A percentile compares a stretch with the other conserved stretches of the same genome.
phyloP scores from a whole-genome alignment of 176 grass and related monocot genomes.

The sorghum (Sorghum bicolor) region Sorghum_bicolor_NCBIv3 NC_012875.2:60535001-60535500 shows the following conservation, averaged over 20 bases:
- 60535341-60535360: not conserved
- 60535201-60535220: not conserved
- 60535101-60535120: no score
- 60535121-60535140: no score
- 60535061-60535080: no score
- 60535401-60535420: not conserved
- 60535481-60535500: conserved; percentile 6
- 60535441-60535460: conserved; percentile 27
- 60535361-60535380: conserved; percentile 11
- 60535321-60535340: not conserved
- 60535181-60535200: not conserved
- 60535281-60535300: conserved; percentile 11
- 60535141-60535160: not conserved
- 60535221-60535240: not conserved
- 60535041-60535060: no score
- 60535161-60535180: not conserved
- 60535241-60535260: not conserved
- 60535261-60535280: not conserved
- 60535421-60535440: conserved; percentile 6
- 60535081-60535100: no score
- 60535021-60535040: no score
- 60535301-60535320: conserved; percentile 1
- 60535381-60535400: conserved; percentile 21
- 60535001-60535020: no score
- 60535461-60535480: not conserved